These are phyloP conservation scores for Rhodotorula paludigena DNA, from an alignment of 768 basidiomycete genomes.

Conservation along the genomic window DNA sequence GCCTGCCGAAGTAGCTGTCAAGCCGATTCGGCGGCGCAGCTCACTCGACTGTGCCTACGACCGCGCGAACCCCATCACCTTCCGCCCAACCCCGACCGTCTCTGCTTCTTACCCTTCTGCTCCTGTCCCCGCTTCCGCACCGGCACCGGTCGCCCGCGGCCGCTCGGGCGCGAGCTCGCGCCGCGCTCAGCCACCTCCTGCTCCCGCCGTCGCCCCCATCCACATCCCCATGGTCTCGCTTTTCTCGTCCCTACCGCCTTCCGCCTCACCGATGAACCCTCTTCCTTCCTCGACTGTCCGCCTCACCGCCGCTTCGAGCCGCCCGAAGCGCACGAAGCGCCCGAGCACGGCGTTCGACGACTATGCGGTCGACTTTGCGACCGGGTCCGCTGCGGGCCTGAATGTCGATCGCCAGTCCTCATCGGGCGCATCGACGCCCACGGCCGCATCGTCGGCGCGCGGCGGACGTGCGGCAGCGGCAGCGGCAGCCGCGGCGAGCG, in stretches of 20 bases:
- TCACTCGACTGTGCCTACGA: constrained; percentile 2
- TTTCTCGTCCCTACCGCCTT: background rate
- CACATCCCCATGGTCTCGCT: background rate
- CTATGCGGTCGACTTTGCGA: constrained; percentile 22
- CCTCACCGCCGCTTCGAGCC: background rate
- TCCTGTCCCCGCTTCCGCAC: background rate
- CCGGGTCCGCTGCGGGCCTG: background rate
- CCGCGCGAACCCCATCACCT: background rate
- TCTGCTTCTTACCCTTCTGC: too few relatives aligned
- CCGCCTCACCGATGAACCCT: background rate
- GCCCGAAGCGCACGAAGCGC: constrained; percentile 29
- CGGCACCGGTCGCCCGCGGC: background rate
- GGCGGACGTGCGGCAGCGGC: background rate
- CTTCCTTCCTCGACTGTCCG: background rate
- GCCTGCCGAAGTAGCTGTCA: too few relatives aligned
- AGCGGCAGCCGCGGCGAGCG: background rate
- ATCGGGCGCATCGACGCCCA: too few relatives aligned
- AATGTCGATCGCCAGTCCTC: background rate
- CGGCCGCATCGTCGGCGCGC: background rate
- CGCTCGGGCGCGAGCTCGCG: background rate
- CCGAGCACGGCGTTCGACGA: constrained; percentile 26
- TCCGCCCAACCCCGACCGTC: background rate
- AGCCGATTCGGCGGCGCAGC: background rate
- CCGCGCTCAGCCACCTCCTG: background rate
- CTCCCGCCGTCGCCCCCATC: background rate